These are phyloP conservation scores for Fraxinus pennsylvanica DNA, from an alignment of 257 asterid genomes.

Conservation along the genomic window DNA sequence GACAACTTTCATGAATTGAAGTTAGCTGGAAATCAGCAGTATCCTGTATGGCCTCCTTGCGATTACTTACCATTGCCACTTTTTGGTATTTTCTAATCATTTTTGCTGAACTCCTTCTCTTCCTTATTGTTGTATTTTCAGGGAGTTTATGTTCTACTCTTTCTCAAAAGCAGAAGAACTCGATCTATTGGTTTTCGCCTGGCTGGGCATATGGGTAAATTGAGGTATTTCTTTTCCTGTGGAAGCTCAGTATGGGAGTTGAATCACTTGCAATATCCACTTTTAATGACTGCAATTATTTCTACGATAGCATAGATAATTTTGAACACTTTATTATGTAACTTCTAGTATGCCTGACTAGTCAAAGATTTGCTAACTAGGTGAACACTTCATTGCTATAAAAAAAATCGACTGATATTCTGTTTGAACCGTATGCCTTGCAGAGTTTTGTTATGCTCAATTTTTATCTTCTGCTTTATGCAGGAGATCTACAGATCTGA, in stretches of 20 bases:
- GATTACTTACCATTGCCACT: constrained; percentile 18
- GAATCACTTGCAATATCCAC: constrained; percentile 18
- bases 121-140: constrained; percentile 29
- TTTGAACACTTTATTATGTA: background rate
- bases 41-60: constrained; percentile 62
- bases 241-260: constrained; percentile 11
- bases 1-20: constrained; percentile 86
- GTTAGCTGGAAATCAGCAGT: constrained; percentile 84
- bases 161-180: constrained; percentile 79
- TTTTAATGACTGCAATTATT: background rate
- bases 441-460: background rate
- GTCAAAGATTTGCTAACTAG: background rate
- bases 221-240: constrained; percentile 54
- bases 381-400: background rate
- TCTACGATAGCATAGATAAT: background rate
- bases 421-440: background rate
- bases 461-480: constrained; percentile 26
- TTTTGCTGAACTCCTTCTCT: constrained; percentile 18
- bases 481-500: constrained; percentile 77
- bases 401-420: background rate
- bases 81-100: constrained; percentile 25
- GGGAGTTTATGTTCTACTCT: constrained; percentile 94
- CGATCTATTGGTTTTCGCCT: constrained; percentile 89
- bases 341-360: background rate
- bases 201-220: constrained; percentile 85